Percentiles rank a stretch among this genome's conserved stretches.
phyloP scores from a whole-genome alignment of 1,284 basidiomycete genomes.

The Ganoderma boninense region DNA sequence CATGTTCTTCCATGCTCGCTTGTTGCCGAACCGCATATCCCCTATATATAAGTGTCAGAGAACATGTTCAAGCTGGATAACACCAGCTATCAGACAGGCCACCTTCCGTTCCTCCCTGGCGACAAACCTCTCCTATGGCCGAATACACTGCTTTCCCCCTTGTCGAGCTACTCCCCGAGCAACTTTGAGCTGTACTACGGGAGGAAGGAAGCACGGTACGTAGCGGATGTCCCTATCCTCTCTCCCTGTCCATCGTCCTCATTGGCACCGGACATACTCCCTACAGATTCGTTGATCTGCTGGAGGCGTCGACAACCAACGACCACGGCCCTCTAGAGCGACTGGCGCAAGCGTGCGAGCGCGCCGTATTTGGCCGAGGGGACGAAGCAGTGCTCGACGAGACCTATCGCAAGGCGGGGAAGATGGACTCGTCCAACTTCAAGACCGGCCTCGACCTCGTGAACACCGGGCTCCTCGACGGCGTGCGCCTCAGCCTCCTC shows the following conservation, averaged over 20 bases:
- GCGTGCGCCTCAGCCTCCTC: slow-evolving; percentile 34
- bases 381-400: slow-evolving; percentile 36
- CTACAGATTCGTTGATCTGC: not conserved
- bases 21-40: not conserved
- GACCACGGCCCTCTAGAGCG: slow-evolving; percentile 5
- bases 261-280: not conserved
- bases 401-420: slow-evolving; percentile 38
- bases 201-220: slow-evolving; percentile 16
- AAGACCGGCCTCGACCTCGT: slow-evolving; percentile 39
- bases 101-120: not conserved
- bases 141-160: not conserved
- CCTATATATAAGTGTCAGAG: not conserved
- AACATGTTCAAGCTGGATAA: not conserved
- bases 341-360: slow-evolving; percentile 29
- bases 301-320: not conserved
- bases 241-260: not conserved
- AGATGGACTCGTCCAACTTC: slow-evolving; percentile 37
- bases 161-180: not conserved
- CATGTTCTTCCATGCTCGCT: not conserved
- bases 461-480: slow-evolving; percentile 32
- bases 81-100: not conserved
- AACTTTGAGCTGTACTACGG: slow-evolving; percentile 28
- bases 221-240: not conserved
- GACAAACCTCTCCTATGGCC: not conserved
- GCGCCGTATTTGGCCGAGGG: slow-evolving; percentile 33